These are phyloP conservation scores for Luzula sylvatica DNA, from an alignment of 176 grass and related monocot genomes.

Conservation along the genomic window DNA sequence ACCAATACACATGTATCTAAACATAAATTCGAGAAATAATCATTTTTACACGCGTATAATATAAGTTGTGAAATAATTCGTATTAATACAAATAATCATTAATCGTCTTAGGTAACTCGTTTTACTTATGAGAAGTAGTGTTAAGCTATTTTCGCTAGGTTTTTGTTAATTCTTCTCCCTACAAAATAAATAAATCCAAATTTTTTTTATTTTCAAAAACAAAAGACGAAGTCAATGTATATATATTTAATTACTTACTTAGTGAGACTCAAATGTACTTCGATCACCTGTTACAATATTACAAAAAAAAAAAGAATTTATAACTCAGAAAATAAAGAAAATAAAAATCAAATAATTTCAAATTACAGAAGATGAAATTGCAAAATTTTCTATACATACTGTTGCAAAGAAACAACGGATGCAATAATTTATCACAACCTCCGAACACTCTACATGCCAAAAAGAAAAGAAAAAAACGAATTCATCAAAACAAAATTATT, in stretches of 20 bases:
- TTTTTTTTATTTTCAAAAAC: background rate
- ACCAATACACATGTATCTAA: conserved; percentile 56
- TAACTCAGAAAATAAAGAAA: background rate
- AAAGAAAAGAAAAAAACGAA: background rate
- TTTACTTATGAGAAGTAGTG: conserved; percentile 90
- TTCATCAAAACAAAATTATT: no score
- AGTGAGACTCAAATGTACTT: conserved; percentile 42
- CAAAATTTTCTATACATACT: background rate
- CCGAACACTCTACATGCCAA: background rate
- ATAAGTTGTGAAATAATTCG: background rate
- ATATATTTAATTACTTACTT: conserved; percentile 29
- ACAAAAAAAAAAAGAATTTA: background rate
- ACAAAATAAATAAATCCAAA: conserved; percentile 8
- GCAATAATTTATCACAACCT: background rate
- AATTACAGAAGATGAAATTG: conserved; percentile 1
- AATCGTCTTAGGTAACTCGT: conserved; percentile 52
- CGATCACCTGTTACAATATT: conserved; percentile 43
- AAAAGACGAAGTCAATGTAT: no score
- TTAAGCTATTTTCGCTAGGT: conserved; percentile 60
- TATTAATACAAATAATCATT: background rate
- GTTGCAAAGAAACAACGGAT: conserved; percentile 12
- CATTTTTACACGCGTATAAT: background rate
- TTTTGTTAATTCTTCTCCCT: conserved; percentile 52
- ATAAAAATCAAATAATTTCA: background rate
- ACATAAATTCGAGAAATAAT: conserved; percentile 27